Percentiles rank a stretch among this genome's conserved stretches.
Conservation (phyloP, 2,329 filamentous ascomycete species). For the Dactylellina leptospora region DNA sequence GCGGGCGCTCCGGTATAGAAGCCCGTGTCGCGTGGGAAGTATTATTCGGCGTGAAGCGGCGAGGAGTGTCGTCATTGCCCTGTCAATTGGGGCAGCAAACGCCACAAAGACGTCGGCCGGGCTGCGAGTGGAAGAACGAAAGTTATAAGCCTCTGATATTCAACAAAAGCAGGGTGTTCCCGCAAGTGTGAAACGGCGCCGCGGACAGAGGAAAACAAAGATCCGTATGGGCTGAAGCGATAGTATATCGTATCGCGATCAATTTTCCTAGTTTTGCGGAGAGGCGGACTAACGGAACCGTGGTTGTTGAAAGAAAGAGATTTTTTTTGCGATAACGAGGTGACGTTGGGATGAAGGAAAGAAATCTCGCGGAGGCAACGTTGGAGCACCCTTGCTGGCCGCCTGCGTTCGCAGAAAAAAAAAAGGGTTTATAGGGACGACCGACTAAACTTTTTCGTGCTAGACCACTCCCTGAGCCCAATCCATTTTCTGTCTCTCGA, state of each 20-base stretch:
- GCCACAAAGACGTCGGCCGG: slow-evolving; percentile 17
- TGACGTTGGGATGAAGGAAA: slow-evolving; percentile 22
- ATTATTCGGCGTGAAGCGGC: slow-evolving; percentile 24
- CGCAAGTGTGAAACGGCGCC: background rate
- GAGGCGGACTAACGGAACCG: background rate
- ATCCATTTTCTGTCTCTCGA: no score
- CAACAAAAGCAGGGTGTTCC: no score
- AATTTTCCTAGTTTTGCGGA: slow-evolving; percentile 4
- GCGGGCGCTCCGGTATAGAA: slow-evolving; percentile 19
- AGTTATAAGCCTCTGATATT: no score
- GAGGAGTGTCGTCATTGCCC: slow-evolving; percentile 48
- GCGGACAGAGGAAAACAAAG: background rate
- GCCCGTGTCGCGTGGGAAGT: slow-evolving; percentile 37
- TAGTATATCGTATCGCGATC: background rate
- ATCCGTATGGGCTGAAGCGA: slow-evolving; percentile 4
- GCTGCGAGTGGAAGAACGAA: no score
- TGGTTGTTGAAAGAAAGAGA: slow-evolving; percentile 21
- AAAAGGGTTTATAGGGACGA: slow-evolving; percentile 13
- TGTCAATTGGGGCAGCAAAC: slow-evolving; percentile 31
- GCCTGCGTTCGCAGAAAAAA: slow-evolving; percentile 9
- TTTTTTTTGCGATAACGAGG: slow-evolving; percentile 38
- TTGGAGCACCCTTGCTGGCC: slow-evolving; percentile 18
- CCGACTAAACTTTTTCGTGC: slow-evolving; percentile 21
- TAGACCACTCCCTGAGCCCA: background rate
- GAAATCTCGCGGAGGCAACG: slow-evolving; percentile 25